Percentiles rank a stretch among this genome's conserved stretches.
These are phyloP conservation scores for Colletotrichum limetticola DNA, from an alignment of 2,329 filamentous ascomycete genomes.

Conservation along the genomic window DNA sequence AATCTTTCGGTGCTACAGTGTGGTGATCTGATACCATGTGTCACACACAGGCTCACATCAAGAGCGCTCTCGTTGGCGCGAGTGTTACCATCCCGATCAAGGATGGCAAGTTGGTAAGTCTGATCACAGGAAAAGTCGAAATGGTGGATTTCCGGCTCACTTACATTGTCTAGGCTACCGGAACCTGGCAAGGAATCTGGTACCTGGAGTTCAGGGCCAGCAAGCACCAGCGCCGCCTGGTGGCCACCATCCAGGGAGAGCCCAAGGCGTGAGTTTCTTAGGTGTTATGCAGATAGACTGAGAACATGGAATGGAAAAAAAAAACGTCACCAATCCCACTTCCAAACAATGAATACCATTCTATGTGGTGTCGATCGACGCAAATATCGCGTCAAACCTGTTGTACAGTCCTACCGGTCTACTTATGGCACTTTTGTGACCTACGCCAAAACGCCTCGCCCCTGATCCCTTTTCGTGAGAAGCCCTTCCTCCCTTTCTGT, in stretches of 20 bases:
- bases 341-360: constrained; percentile 3
- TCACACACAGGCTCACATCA: constrained; percentile 84
- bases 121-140: neutral
- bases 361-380: constrained; percentile 5
- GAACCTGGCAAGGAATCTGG: constrained; percentile 91
- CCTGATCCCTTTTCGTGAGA: constrained; percentile 21
- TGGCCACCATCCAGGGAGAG: constrained; percentile 96
- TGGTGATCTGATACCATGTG: no score
- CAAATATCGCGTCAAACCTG: constrained; percentile 22
- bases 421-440: constrained; percentile 25
- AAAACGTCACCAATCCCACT: neutral
- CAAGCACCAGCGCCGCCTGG: constrained; percentile 82
- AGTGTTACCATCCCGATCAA: constrained; percentile 92
- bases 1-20: neutral
- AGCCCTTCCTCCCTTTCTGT: neutral
- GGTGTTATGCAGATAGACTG: neutral
- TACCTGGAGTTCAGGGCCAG: constrained; percentile 87
- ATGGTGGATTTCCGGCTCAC: neutral
- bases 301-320: neutral
- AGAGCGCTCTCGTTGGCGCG: constrained; percentile 87
- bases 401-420: constrained; percentile 29
- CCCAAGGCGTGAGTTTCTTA: constrained; percentile 54
- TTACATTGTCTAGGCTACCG: constrained; percentile 58
- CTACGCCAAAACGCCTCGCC: constrained; percentile 37
- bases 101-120: constrained; percentile 78